These are phyloP conservation scores for Chytriomyces confervae DNA, from an alignment of 192 early-diverging fungal genomes.

Conservation along the genomic window DNA sequence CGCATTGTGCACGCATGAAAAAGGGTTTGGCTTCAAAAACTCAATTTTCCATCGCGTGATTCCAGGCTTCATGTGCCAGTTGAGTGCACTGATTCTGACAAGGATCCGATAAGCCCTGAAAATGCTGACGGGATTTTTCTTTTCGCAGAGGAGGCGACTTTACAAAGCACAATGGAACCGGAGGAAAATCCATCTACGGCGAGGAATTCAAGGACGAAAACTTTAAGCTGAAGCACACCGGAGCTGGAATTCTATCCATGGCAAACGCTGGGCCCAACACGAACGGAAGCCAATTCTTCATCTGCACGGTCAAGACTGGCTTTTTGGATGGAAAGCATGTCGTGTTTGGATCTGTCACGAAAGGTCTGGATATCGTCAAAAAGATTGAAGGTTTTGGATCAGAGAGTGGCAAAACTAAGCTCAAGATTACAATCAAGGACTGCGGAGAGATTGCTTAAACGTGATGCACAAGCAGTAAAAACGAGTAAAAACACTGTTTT, in stretches of 20 bases:
- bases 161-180: conserved; percentile 78
- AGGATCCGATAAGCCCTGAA: conserved; percentile 12
- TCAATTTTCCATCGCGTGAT: conserved; percentile 87
- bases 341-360: conserved; percentile 54
- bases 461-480: too few species aligned
- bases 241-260: conserved; percentile 56
- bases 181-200: conserved; percentile 79
- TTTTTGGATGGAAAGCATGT: conserved; percentile 69
- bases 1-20: conserved; percentile 55
- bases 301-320: conserved; percentile 79
- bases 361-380: conserved; percentile 65
- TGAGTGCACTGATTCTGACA: conserved; percentile 54
- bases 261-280: conserved; percentile 56
- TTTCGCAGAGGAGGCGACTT: conserved; percentile 56
- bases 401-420: conserved; percentile 33
- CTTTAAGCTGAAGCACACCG: conserved; percentile 72
- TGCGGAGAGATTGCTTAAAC: conserved; percentile 11
- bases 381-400: conserved; percentile 54
- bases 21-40: conserved; percentile 72
- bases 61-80: conserved; percentile 69
- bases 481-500: too few species aligned
- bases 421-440: conserved; percentile 30
- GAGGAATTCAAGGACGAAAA: conserved; percentile 88
- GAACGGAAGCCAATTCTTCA: conserved; percentile 72
- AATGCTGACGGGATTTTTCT: neutral